These are phyloP conservation scores for Rhodotorula glutinis DNA, from an alignment of 1,284 basidiomycete species.

Conservation along the genomic window DNA sequence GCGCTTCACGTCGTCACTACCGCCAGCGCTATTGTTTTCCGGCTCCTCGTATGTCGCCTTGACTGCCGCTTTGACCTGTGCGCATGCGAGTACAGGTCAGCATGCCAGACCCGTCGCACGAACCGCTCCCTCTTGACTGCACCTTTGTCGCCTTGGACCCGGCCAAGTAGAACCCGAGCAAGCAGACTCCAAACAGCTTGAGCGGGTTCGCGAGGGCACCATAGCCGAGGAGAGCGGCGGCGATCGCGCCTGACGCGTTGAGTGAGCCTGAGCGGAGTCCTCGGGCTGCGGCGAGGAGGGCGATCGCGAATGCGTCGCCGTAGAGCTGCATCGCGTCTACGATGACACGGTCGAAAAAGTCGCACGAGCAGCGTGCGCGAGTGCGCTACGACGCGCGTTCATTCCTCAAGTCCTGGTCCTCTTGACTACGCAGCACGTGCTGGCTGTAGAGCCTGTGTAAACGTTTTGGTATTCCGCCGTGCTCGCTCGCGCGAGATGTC, in stretches of 20 bases:
- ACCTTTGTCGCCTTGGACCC: slow-evolving; percentile 43
- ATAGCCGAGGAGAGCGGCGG: slow-evolving; percentile 72
- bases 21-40: slow-evolving; percentile 5
- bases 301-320: neutral
- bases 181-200: slow-evolving; percentile 64
- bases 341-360: too few species aligned
- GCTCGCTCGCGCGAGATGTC: neutral
- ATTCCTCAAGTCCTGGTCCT: too few species aligned
- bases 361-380: too few species aligned
- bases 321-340: neutral
- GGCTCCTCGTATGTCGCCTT: slow-evolving; percentile 74
- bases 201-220: slow-evolving; percentile 60
- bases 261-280: slow-evolving; percentile 55
- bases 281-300: neutral
- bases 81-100: neutral
- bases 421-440: neutral
- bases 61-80: slow-evolving; percentile 51
- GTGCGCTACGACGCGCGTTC: too few species aligned
- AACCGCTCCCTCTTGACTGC: neutral
- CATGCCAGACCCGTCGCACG: too few species aligned
- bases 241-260: slow-evolving; percentile 59
- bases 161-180: slow-evolving; percentile 66
- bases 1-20: neutral
- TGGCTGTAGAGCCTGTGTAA: too few species aligned
- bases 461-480: too few species aligned